Evolutionary conservation across 192 early-diverging fungal genomes (phyloP), one percentile per base, ranked within the genome.

Genomic region (Coemansia sp.): DNA sequence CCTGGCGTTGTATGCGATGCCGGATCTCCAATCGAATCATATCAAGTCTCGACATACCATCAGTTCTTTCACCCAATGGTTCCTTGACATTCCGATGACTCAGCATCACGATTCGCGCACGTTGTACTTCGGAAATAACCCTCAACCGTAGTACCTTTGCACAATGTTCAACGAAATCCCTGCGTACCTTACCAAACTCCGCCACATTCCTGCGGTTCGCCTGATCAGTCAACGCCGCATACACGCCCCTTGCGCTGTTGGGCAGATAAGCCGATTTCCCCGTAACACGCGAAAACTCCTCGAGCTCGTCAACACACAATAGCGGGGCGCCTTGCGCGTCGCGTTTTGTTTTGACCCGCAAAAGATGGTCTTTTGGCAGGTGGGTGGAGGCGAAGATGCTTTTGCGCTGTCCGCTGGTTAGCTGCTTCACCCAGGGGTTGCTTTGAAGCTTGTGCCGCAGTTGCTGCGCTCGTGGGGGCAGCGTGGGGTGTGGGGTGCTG

Each of bases 91-190:
- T 9, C 6, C 33, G 13, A n/a, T 70, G 73, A 5, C 48, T 33
- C 11, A 59, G 25, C 33, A 57, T 43, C 47, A 67, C 51, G 8
- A 62, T 33, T 4, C 47, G 34, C 17, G 68, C 48, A 0, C 64
- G 49, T 24, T 78, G 74, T 58, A 78, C 50, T 14, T 39, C 56
- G 13, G 59, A 33, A 1, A 67, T 19, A 2, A 33, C 43, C 0
- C 74, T 45, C 1, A 78, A 45, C 0, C 68, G 12, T 48, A 78
- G n/a, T 0, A 78, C 68, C 5, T 61, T 51, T 2, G 63, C 43
- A 24, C 59, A 59, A 37, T 78, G 74, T 37, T 78, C 74, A 10
- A 67, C 68, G 4, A 71, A 41, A 47, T 78, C 74, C 0, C 61
- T 51, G 0, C 74, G 61, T 0, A 71, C 9, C 54, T 45, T 61